Base-by-base conservation (phyloP, 2,329 filamentous ascomycete genomes). In the Rasamsonia emersonii region DNA sequence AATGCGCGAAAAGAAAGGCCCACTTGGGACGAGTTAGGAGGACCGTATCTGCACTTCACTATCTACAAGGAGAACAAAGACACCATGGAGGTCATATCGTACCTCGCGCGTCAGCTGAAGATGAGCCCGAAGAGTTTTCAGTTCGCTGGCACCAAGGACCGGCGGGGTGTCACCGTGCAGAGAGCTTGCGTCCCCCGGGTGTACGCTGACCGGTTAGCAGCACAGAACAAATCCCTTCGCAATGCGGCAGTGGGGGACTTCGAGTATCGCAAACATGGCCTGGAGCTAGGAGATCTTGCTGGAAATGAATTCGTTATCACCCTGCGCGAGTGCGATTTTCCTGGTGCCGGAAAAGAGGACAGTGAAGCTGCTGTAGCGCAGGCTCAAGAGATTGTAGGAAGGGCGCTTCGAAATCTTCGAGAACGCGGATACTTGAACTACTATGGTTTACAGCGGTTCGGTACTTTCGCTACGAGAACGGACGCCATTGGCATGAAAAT, bases 51-150 rank as follows among this genome's bases (percentile, higher is more conserved):
- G 9, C 86, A 94, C 56, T 93, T 94, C 56, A 89, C 84, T 0
- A 68, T 95, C 31, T 93, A 89, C 73, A 95, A 95, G 62, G 88
- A 94, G 62, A 95, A 95, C 62, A 88, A 89, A 53, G 88, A 95
- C 53, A 95, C 88, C 1, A 93, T 94, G 83, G 88, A 95, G 47
- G 80, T 85, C 0, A 70, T 93, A 32, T 79, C 76, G 32, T 84
- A 82, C 49, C 71, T 95, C 24, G 75, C 79, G 1, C 80, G 80
- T 25, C 72, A 81, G 42, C 62, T 93, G 41, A 82, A 80, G 51
- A 67, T 83, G 42, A 71, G 71, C 24, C 53, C 70, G 3, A 86
- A 83, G 53, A 69, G 73, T 16, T 82, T 88, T 45, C 71, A 76
- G 36, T 89, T 94, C 47, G 86, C 88, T 3, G 88, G 88, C 6